Evolutionary conservation across 2,329 filamentous ascomycete genomes (phyloP).

Genomic region (Thielaviopsis cerberus): DNA sequence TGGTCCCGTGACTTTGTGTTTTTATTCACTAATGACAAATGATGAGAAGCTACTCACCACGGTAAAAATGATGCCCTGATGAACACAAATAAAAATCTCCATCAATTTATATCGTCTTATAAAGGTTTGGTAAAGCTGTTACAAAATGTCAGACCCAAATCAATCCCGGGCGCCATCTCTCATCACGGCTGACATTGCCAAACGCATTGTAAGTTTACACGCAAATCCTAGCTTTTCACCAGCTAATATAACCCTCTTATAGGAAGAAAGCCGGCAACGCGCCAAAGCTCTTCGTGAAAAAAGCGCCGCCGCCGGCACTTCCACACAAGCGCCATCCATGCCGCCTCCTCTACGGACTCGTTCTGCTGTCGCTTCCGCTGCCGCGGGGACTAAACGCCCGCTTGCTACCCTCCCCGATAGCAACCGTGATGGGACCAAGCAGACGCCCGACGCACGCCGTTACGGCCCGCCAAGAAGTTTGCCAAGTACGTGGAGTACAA

Average conservation of each 20-base stretch:
- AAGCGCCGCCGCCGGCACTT: slow-evolving; percentile 46
- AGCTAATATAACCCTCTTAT: slow-evolving; percentile 10
- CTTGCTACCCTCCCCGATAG: slow-evolving; percentile 29
- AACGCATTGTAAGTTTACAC: slow-evolving; percentile 31
- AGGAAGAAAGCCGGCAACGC: slow-evolving; percentile 76
- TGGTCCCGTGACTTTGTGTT: slow-evolving; percentile 6
- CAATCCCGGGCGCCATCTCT: slow-evolving; percentile 1
- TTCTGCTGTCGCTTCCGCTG: slow-evolving; percentile 19
- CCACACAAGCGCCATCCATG: slow-evolving; percentile 26
- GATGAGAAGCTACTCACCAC: neutral
- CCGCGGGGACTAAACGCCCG: slow-evolving; percentile 3
- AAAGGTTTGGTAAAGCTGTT: too few species aligned
- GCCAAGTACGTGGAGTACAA: slow-evolving; percentile 94
- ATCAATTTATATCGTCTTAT: too few species aligned
- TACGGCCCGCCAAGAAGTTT: slow-evolving; percentile 71
- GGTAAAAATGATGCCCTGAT: neutral
- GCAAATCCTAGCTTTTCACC: slow-evolving; percentile 2
- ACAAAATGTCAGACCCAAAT: slow-evolving; percentile 2
- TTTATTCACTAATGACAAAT: neutral
- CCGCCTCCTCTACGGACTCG: slow-evolving; percentile 29
- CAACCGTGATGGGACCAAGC: slow-evolving; percentile 30
- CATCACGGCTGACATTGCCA: slow-evolving; percentile 33
- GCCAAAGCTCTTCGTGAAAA: slow-evolving; percentile 73
- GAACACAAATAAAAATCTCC: neutral
- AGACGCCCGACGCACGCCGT: slow-evolving; percentile 37